phyloP scores from a whole-genome alignment of 2,329 filamentous ascomycete species.

The Neurospora sp. region DNA sequence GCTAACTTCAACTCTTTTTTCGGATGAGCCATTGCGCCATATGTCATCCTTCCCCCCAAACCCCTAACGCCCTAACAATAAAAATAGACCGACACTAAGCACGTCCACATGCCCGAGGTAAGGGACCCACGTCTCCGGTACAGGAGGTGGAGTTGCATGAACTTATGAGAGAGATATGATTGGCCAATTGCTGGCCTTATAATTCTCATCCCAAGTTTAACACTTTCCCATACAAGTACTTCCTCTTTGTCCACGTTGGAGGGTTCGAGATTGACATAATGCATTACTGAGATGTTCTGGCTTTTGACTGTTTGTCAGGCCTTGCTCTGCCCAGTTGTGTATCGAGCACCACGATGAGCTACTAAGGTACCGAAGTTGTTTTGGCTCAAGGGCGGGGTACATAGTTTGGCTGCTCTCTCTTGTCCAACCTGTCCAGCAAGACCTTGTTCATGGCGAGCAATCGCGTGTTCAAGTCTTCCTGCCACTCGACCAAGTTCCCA shows the following conservation, averaged over 20 bases:
- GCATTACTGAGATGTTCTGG: too few relatives aligned
- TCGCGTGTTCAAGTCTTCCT: conserved; percentile 10
- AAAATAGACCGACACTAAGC: background rate
- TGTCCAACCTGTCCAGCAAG: background rate
- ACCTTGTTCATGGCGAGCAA: conserved; percentile 11
- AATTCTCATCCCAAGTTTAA: background rate
- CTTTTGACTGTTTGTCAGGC: background rate
- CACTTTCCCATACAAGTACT: background rate
- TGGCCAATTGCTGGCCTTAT: background rate
- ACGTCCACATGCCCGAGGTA: background rate
- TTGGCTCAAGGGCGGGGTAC: background rate
- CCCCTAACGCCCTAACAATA: background rate
- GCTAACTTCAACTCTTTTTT: background rate
- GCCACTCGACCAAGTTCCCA: conserved; percentile 7
- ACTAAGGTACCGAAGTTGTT: background rate
- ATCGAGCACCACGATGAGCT: background rate
- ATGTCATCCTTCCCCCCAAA: too few relatives aligned
- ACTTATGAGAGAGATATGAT: background rate
- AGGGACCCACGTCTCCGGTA: background rate
- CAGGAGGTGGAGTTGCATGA: background rate
- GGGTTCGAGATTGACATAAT: background rate
- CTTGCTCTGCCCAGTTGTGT: background rate
- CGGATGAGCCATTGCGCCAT: background rate
- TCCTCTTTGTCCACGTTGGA: background rate
- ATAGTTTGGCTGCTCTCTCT: background rate